phyloP scores from a whole-genome alignment of 2,329 filamentous ascomycete genomes.

The Anisogramma anomala region DNA sequence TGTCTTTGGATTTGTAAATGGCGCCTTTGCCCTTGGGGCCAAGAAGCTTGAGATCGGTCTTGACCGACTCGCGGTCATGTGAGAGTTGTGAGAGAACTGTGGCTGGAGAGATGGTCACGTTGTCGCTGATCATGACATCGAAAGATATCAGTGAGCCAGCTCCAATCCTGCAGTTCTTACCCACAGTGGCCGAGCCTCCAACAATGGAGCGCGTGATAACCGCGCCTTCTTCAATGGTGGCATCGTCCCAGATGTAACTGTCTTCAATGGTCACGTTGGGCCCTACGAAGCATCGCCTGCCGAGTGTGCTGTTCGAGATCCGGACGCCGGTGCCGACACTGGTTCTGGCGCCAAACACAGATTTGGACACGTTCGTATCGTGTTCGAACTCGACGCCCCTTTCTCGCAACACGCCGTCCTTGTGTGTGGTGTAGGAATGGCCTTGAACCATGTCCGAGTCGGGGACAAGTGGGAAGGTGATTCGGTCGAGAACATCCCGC shows the following conservation, averaged over 20 bases:
- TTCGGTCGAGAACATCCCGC: conserved; percentile 73
- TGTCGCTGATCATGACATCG: conserved; percentile 59
- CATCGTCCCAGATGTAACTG: conserved; percentile 82
- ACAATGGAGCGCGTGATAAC: conserved; percentile 63
- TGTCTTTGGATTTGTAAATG: conserved; percentile 34
- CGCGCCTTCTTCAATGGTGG: conserved; percentile 62
- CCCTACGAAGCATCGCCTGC: conserved; percentile 75
- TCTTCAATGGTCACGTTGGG: conserved; percentile 68
- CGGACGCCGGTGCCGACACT: conserved; percentile 60
- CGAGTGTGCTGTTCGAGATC: conserved; percentile 68
- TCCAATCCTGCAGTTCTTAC: conserved; percentile 56
- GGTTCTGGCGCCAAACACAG: conserved; percentile 66
- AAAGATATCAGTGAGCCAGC: conserved; percentile 70
- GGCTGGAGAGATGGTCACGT: conserved; percentile 31
- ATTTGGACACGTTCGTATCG: conserved; percentile 58
- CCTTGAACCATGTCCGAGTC: conserved; percentile 74
- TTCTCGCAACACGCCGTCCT: conserved; percentile 66
- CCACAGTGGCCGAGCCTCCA: conserved; percentile 60
- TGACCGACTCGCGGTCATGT: conserved; percentile 26
- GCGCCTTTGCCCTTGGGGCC: conserved; percentile 41
- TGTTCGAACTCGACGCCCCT: conserved; percentile 62
- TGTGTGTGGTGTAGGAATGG: conserved; percentile 62
- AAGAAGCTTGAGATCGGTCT: conserved; percentile 34
- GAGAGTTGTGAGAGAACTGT: conserved; percentile 29
- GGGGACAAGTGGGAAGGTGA: conserved; percentile 80